These are phyloP conservation scores for Syzygium grande DNA, from an alignment of 345 rosid genomes.

Conservation along the genomic window DNA sequence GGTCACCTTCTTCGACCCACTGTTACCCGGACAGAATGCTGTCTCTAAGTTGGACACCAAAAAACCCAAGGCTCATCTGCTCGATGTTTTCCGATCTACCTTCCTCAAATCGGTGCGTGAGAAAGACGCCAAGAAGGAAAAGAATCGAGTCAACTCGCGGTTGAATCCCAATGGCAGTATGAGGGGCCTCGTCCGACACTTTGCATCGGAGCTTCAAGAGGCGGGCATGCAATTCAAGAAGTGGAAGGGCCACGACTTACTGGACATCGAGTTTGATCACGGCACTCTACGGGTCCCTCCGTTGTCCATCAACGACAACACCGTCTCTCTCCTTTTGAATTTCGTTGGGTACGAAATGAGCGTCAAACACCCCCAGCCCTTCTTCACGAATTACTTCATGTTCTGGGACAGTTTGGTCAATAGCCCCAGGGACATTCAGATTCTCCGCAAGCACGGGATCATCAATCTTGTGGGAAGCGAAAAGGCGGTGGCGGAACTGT, in stretches of 20 bases:
- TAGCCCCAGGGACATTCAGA: background rate
- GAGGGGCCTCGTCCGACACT: background rate
- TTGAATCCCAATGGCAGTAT: background rate
- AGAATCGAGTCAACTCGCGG: background rate
- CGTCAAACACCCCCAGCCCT: background rate
- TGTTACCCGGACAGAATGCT: background rate
- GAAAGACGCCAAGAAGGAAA: background rate
- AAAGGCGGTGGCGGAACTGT: background rate
- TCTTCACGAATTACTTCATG: conserved; percentile 6
- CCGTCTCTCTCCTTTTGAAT: background rate
- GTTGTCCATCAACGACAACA: background rate
- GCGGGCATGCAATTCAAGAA: background rate
- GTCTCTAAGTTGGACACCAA: background rate
- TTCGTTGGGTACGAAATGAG: conserved; percentile 4
- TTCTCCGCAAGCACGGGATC: conserved; percentile 1
- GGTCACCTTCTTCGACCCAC: conserved; percentile 1
- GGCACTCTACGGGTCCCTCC: conserved; percentile 3
- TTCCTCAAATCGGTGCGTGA: background rate
- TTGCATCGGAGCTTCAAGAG: background rate
- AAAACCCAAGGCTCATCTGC: conserved; percentile 1
- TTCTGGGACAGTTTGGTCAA: conserved; percentile 1
- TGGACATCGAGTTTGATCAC: background rate
- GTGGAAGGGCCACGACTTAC: background rate
- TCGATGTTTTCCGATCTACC: conserved; percentile 2
- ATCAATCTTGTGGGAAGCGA: background rate